phyloP scores from a whole-genome alignment of 441 rosid genomes.

The Syzygium malaccense region DNA sequence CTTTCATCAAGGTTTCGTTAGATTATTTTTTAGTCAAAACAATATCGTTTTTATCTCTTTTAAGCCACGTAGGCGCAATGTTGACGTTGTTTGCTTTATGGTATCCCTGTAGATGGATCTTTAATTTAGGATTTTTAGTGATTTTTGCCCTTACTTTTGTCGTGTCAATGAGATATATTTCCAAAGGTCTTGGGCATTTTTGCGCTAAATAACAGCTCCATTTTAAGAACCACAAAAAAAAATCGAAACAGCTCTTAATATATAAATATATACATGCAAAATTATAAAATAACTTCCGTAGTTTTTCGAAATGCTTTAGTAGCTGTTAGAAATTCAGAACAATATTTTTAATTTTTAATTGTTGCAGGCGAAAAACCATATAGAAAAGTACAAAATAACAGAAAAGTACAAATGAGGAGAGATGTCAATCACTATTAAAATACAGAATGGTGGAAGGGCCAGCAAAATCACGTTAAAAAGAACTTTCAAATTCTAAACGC shows the following conservation, averaged over 20 bases:
- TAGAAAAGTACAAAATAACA: background rate
- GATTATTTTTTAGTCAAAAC: too few relatives aligned
- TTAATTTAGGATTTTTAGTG: too few relatives aligned
- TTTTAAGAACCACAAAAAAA: background rate
- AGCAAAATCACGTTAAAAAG: background rate
- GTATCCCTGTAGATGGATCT: too few relatives aligned
- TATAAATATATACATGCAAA: background rate
- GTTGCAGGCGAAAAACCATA: background rate
- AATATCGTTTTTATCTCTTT: too few relatives aligned
- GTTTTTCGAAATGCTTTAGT: background rate
- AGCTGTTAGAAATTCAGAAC: background rate
- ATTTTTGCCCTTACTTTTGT: too few relatives aligned
- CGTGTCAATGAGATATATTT: too few relatives aligned
- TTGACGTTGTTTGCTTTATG: too few relatives aligned
- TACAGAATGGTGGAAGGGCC: background rate
- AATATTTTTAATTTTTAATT: background rate
- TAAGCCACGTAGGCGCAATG: too few relatives aligned
- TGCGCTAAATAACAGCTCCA: background rate
- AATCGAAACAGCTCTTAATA: background rate
- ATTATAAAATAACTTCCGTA: background rate
- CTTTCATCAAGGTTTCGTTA: too few relatives aligned
- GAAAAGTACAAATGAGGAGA: background rate
- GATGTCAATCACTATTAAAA: background rate
- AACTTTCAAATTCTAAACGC: background rate
- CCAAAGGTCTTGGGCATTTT: too few relatives aligned